These are phyloP conservation scores for Ilyonectria robusta DNA, from an alignment of 2,329 filamentous ascomycete species.

Conservation along the genomic window DNA sequence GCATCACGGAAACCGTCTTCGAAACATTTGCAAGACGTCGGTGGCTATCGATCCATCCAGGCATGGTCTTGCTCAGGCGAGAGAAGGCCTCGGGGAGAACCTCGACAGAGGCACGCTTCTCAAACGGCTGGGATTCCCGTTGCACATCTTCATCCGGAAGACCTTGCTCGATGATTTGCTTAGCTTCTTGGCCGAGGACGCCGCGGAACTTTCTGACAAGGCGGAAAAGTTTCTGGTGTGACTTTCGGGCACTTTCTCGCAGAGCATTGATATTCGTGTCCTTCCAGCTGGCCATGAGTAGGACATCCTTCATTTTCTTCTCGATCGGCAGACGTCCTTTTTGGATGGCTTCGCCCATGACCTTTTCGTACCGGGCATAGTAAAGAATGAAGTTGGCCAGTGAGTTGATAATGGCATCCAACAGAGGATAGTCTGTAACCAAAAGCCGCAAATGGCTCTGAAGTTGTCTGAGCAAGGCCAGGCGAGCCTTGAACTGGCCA, in stretches of 20 bases:
- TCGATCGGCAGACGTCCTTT: slow-evolving; percentile 83
- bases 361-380: slow-evolving; percentile 78
- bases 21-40: slow-evolving; percentile 79
- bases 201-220: slow-evolving; percentile 91
- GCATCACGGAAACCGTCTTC: slow-evolving; percentile 83
- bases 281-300: slow-evolving; percentile 96
- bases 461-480: slow-evolving; percentile 78
- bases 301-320: slow-evolving; percentile 92
- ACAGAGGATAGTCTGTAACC: slow-evolving; percentile 68
- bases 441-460: slow-evolving; percentile 76
- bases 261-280: slow-evolving; percentile 95
- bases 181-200: slow-evolving; percentile 83
- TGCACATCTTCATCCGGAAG: slow-evolving; percentile 65
- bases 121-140: slow-evolving; percentile 13
- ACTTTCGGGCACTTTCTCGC: slow-evolving; percentile 89
- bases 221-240: slow-evolving; percentile 92
- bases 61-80: slow-evolving; percentile 47
- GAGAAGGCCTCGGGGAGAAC: slow-evolving; percentile 36
- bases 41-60: slow-evolving; percentile 63
- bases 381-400: slow-evolving; percentile 84
- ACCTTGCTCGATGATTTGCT: slow-evolving; percentile 71
- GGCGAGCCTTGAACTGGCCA: slow-evolving; percentile 83
- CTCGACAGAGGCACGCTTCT: slow-evolving; percentile 13
- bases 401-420: slow-evolving; percentile 73
- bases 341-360: slow-evolving; percentile 74